Evolutionary conservation across 1,139 yeast genomes (phyloP).

Genomic region (Debaryomyces psychrophilus): DNA sequence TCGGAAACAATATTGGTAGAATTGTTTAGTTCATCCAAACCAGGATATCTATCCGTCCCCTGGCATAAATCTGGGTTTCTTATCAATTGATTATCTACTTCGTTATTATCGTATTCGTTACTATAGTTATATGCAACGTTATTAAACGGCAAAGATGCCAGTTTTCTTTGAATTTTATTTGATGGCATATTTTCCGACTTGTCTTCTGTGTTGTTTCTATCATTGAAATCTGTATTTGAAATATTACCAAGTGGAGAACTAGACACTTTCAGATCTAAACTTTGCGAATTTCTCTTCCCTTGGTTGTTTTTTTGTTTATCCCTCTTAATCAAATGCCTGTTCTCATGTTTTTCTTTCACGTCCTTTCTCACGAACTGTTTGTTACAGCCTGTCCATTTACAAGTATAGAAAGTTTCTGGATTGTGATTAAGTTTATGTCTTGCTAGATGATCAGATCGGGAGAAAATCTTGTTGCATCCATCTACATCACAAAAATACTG

Average conservation of each 20-base stretch:
- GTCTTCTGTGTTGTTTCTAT: not conserved
- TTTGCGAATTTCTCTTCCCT: not conserved
- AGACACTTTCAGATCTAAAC: conserved; percentile 1
- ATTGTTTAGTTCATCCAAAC: too few species aligned
- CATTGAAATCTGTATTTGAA: conserved; percentile 1
- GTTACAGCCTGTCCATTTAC: conserved; percentile 35
- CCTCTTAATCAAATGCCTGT: conserved; percentile 25
- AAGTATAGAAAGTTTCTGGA: conserved; percentile 29
- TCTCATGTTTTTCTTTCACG: conserved; percentile 37
- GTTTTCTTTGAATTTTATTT: not conserved
- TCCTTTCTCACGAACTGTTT: conserved; percentile 39
- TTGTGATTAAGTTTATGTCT: conserved; percentile 44
- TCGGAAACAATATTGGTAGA: too few species aligned
- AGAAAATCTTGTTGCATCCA: conserved; percentile 36
- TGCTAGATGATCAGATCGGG: conserved; percentile 41
- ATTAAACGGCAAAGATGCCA: not conserved
- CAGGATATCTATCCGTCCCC: too few species aligned
- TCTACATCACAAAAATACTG: conserved; percentile 16
- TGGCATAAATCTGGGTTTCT: too few species aligned
- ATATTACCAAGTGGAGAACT: not conserved
- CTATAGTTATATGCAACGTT: too few species aligned
- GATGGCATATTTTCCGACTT: not conserved
- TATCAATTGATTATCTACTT: too few species aligned
- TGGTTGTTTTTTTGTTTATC: conserved; percentile 11
- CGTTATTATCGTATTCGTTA: too few species aligned